Percentiles rank a stretch among this genome's conserved stretches.
phyloP scores from a whole-genome alignment of 2,329 filamentous ascomycete genomes.

The Dothidotthia symphoricarpi region DNA sequence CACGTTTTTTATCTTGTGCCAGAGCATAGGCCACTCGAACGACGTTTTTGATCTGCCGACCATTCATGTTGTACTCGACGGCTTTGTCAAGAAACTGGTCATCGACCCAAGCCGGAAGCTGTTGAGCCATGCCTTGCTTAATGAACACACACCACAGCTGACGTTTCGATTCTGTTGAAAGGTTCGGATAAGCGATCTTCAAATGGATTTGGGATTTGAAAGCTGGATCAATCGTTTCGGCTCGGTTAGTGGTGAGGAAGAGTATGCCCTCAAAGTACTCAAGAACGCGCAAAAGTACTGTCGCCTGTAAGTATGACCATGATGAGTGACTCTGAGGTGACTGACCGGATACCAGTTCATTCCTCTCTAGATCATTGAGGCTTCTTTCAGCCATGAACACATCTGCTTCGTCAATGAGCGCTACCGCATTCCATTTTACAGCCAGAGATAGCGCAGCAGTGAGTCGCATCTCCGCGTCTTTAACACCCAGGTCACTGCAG shows the following conservation, averaged over 20 bases:
- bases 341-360: conserved; percentile 11
- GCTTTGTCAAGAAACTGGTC: conserved; percentile 32
- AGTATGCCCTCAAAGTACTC: conserved; percentile 47
- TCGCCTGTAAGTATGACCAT: not conserved
- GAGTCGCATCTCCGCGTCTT: conserved; percentile 1
- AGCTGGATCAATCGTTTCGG: conserved; percentile 39
- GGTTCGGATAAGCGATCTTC: conserved; percentile 51
- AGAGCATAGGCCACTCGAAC: no score
- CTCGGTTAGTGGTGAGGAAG: conserved; percentile 46
- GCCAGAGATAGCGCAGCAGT: conserved; percentile 15
- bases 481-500: not conserved
- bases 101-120: conserved; percentile 31
- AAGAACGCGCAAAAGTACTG: conserved; percentile 31
- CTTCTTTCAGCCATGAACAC: conserved; percentile 52
- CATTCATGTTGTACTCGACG: conserved; percentile 38
- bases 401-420: conserved; percentile 52
- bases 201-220: conserved; percentile 36
- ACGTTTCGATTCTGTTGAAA: conserved; percentile 42
- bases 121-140: conserved; percentile 10
- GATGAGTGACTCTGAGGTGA: not conserved
- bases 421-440: conserved; percentile 49
- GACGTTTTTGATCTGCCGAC: conserved; percentile 46
- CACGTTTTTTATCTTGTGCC: no score
- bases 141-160: conserved; percentile 50
- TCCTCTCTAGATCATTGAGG: conserved; percentile 5